Percentiles rank a stretch among this genome's conserved stretches.
Evolutionary conservation across 345 rosid species (phyloP).

Genomic region (Arabis alpina): DNA sequence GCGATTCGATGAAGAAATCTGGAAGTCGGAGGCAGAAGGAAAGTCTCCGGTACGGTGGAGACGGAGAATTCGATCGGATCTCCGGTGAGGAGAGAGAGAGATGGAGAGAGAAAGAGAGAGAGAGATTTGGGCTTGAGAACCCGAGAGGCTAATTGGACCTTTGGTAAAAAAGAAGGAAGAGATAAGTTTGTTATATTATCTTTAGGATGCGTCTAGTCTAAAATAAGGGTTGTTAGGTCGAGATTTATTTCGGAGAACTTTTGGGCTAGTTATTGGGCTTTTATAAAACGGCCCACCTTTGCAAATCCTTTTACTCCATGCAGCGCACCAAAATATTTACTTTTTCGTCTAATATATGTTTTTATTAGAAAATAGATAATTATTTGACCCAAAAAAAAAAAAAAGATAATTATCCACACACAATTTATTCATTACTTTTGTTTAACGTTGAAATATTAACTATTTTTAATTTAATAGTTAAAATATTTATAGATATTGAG

Average conservation of each 20-base stretch:
- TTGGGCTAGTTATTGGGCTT: conserved; percentile 19
- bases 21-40: neutral
- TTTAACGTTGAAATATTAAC: no score
- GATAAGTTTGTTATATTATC: conserved; percentile 17
- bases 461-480: no score
- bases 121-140: conserved; percentile 60
- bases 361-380: no score
- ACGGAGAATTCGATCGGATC: conserved; percentile 6
- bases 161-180: conserved; percentile 10
- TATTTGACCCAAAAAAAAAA: no score
- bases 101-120: neutral
- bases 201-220: conserved; percentile 2
- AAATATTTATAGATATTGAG: no score
- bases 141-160: conserved; percentile 61
- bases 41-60: conserved; percentile 52
- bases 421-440: no score
- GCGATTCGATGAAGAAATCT: neutral
- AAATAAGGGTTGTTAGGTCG: conserved; percentile 27
- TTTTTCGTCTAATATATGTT: no score
- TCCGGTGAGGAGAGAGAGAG: conserved; percentile 12
- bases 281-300: no score
- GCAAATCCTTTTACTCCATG: no score
- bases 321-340: no score
- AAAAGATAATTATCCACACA: no score
- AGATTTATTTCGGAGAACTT: neutral